A percentile compares a stretch with the other conserved stretches of the same genome.
Conservation (phyloP, 176 grass and related monocot genomes). For the Aegilops umbellulata region DNA sequence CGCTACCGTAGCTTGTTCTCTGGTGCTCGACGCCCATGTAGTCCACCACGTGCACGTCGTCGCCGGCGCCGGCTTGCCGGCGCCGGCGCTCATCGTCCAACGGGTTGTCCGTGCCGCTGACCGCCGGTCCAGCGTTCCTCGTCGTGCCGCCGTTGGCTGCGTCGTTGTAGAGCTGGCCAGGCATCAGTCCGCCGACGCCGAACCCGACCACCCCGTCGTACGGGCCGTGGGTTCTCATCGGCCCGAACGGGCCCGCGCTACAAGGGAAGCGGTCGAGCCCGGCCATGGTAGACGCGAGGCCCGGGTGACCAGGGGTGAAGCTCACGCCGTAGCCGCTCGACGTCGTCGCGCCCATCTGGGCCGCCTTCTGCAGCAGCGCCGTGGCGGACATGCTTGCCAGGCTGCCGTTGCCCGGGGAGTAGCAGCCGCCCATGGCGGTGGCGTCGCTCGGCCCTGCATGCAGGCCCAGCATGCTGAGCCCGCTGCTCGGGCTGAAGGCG, state of each 20-base stretch:
- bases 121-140: not conserved
- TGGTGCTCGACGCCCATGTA: conserved; percentile 55
- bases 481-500: not conserved
- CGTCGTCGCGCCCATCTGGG: conserved; percentile 45
- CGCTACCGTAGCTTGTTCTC: not conserved
- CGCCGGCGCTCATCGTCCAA: not conserved
- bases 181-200: conserved; percentile 9
- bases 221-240: not conserved
- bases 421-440: not conserved
- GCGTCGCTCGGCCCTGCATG: not conserved
- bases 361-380: conserved; percentile 62
- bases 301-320: not conserved
- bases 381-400: conserved; percentile 63
- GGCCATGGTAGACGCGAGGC: conserved; percentile 8
- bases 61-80: too few species aligned
- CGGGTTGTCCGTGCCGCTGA: not conserved
- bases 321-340: not conserved
- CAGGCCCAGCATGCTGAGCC: not conserved
- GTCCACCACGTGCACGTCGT: conserved; percentile 42
- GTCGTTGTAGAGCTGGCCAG: not conserved
- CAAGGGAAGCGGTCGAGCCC: not conserved
- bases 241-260: not conserved
- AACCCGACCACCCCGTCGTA: conserved; percentile 22
- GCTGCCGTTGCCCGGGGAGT: not conserved
- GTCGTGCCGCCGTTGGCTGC: not conserved